These are phyloP conservation scores for Fonsecaea erecta DNA, from an alignment of 2,329 filamentous ascomycete genomes.

Conservation along the genomic window DNA sequence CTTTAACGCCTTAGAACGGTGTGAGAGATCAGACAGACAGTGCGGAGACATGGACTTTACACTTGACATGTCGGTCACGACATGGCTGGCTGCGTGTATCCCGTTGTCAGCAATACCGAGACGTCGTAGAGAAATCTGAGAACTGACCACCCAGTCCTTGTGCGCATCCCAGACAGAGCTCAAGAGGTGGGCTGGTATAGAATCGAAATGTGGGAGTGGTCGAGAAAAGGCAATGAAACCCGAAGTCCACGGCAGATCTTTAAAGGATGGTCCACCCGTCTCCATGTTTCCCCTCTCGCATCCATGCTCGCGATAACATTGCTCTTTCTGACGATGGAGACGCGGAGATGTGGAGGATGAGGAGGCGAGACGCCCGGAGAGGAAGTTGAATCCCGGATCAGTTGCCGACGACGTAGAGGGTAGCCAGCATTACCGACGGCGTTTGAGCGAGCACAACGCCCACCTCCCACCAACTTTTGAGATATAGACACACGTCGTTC, in stretches of 20 bases:
- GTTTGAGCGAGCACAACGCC: too few species aligned
- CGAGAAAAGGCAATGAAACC: slow-evolving; percentile 20
- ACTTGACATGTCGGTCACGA: slow-evolving; percentile 24
- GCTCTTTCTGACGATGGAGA: neutral
- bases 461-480: too few species aligned
- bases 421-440: too few species aligned
- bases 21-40: neutral
- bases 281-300: neutral
- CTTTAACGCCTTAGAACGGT: slow-evolving; percentile 13
- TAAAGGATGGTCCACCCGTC: neutral
- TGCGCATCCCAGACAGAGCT: slow-evolving; percentile 17
- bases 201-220: neutral
- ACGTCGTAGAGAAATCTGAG: neutral
- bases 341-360: neutral
- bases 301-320: neutral
- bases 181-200: neutral
- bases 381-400: neutral
- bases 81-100: slow-evolving; percentile 16
- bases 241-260: neutral
- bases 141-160: slow-evolving; percentile 23
- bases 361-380: neutral
- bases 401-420: too few species aligned
- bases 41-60: slow-evolving; percentile 4
- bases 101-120: neutral
- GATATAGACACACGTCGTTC: too few species aligned